Conservation (phyloP, 176 grass and related monocot species). For the Thinopyrum elongatum region DNA sequence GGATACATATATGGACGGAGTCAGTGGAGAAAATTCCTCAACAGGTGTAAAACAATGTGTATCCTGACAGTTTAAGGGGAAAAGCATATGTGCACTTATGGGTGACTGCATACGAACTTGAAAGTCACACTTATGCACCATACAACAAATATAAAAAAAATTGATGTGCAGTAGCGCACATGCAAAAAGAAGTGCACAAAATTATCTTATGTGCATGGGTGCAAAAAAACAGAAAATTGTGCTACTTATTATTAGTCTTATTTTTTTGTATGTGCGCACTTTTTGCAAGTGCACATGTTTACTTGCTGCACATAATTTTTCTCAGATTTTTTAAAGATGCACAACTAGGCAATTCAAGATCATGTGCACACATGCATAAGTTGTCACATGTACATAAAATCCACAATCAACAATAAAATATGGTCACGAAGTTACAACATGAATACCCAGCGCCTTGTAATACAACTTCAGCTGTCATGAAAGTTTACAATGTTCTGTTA, state of each 20-base stretch:
- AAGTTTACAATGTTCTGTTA: background rate
- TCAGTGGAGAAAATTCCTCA: background rate
- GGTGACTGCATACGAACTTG: background rate
- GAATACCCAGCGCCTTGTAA: background rate
- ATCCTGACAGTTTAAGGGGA: background rate
- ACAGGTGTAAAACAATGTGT: background rate
- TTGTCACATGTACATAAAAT: background rate
- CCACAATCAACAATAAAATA: conserved; percentile 4
- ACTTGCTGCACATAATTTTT: background rate
- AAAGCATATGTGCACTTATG: background rate
- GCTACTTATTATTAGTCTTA: background rate
- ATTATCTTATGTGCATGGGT: background rate
- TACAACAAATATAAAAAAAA: background rate
- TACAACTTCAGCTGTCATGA: background rate
- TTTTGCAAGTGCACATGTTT: background rate
- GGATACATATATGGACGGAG: conserved; percentile 7
- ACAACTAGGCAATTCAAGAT: background rate
- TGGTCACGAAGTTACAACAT: background rate
- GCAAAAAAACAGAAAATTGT: background rate
- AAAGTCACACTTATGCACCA: background rate
- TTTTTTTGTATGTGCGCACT: background rate
- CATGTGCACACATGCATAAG: background rate
- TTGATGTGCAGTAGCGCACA: background rate
- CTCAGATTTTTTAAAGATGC: background rate
- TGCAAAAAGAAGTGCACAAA: background rate